Evolutionary conservation across 179 eudicot species (phyloP).

Genomic region (Silene coronaria): DNA sequence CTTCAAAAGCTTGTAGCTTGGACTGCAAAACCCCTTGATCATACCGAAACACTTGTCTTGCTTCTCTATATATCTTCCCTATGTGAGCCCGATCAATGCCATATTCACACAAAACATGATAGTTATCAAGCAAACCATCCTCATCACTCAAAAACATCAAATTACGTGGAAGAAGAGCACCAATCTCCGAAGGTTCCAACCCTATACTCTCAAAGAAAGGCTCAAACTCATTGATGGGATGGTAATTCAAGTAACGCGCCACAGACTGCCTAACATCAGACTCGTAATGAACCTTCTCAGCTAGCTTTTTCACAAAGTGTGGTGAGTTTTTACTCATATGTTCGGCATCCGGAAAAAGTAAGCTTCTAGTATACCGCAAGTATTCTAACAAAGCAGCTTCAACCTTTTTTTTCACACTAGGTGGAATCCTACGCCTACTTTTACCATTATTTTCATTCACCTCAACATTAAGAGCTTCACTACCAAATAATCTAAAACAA

Average conservation of each 20-base stretch:
- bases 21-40: constrained; percentile 42
- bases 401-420: constrained; percentile 32
- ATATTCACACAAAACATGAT: constrained; percentile 48
- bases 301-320: constrained; percentile 40
- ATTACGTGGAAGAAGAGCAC: too few relatives aligned
- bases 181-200: constrained; percentile 48
- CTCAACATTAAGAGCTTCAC: constrained; percentile 9
- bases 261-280: constrained; percentile 31
- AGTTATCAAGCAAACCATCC: constrained; percentile 32
- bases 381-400: constrained; percentile 69
- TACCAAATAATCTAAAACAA: constrained; percentile 31
- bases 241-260: constrained; percentile 50
- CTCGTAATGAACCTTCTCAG: constrained; percentile 37
- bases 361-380: constrained; percentile 57
- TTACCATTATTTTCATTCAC: constrained; percentile 10
- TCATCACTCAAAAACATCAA: constrained; percentile 47
- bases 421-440: constrained; percentile 7
- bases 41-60: constrained; percentile 50
- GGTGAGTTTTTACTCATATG: constrained; percentile 60
- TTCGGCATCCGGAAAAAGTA: constrained; percentile 62
- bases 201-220: constrained; percentile 69
- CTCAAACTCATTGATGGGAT: constrained; percentile 81
- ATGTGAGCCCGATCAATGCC: constrained; percentile 26
- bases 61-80: constrained; percentile 60
- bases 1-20: constrained; percentile 47